Evolutionary conservation across 768 basidiomycete genomes (phyloP).

Genomic region (Agaricus sinodeliciosus): DNA sequence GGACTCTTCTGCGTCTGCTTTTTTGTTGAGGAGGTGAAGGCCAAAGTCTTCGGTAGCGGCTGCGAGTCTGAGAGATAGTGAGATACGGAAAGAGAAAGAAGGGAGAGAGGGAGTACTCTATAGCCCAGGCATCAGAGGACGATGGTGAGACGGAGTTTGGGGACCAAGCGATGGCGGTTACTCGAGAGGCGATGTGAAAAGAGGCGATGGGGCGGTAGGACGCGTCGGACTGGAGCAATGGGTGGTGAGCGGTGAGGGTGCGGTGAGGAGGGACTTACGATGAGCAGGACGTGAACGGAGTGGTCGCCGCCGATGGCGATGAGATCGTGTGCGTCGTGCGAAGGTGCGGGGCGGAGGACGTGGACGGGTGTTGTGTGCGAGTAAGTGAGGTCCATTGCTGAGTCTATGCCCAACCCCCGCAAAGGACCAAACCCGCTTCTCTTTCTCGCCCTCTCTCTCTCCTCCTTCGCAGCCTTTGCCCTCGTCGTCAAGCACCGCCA

Average conservation of each 20-base stretch:
- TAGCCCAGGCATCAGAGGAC: constrained; percentile 54
- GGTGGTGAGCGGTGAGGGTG: constrained; percentile 7
- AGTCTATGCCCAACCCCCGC: constrained; percentile 17
- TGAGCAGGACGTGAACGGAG: constrained; percentile 60
- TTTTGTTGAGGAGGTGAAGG: constrained; percentile 62
- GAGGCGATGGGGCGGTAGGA: constrained; percentile 50
- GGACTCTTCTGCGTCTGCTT: constrained; percentile 37
- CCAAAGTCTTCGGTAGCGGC: constrained; percentile 66
- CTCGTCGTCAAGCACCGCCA: constrained; percentile 50
- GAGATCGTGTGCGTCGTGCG: constrained; percentile 60
- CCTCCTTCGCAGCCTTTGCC: constrained; percentile 55
- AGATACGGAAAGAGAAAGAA: not conserved
- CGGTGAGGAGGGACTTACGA: constrained; percentile 36
- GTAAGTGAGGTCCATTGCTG: constrained; percentile 51
- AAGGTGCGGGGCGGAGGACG: constrained; percentile 55
- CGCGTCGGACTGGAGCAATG: constrained; percentile 29
- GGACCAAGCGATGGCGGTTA: constrained; percentile 79
- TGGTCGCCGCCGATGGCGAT: constrained; percentile 71
- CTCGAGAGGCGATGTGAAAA: constrained; percentile 64
- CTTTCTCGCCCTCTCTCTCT: constrained; percentile 47
- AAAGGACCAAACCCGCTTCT: constrained; percentile 58
- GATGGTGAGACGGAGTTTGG: constrained; percentile 62
- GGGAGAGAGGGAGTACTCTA: constrained; percentile 48
- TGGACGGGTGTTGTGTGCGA: constrained; percentile 55
- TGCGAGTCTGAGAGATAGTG: constrained; percentile 42